These are phyloP conservation scores for Claviceps citrina DNA, from an alignment of 2,329 filamentous ascomycete species.

Conservation along the genomic window DNA sequence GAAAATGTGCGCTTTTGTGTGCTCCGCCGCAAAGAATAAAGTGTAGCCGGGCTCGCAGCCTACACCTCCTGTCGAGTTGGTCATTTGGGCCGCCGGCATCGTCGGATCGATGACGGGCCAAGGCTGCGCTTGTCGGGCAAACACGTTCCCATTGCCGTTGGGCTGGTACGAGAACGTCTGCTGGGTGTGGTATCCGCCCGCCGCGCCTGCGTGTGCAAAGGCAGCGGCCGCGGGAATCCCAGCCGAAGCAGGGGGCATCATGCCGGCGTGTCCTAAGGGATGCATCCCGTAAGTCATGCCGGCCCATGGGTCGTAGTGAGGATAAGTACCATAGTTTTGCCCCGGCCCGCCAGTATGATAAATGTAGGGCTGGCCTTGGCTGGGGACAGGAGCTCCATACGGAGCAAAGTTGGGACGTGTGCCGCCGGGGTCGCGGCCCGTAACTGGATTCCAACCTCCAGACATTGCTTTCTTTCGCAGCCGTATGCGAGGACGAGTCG, in stretches of 20 bases:
- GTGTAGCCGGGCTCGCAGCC: conserved; percentile 48
- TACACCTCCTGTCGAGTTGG: conserved; percentile 40
- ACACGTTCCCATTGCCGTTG: conserved; percentile 21
- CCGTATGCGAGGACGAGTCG: neutral
- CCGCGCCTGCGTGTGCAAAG: conserved; percentile 2
- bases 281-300: conserved; percentile 15
- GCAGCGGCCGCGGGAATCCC: neutral
- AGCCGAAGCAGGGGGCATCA: neutral
- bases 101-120: conserved; percentile 27
- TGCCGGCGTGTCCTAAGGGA: conserved; percentile 9
- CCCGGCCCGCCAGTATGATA: conserved; percentile 22
- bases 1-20: conserved; percentile 46
- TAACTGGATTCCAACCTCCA: conserved; percentile 25
- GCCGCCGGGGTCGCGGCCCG: conserved; percentile 22
- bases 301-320: conserved; percentile 11
- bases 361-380: conserved; percentile 24
- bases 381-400: conserved; percentile 17
- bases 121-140: conserved; percentile 25
- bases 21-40: conserved; percentile 42
- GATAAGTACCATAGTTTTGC: conserved; percentile 16
- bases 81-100: conserved; percentile 38
- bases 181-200: conserved; percentile 13
- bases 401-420: conserved; percentile 19
- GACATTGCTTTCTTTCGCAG: conserved; percentile 15
- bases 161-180: conserved; percentile 21